Conservation (phyloP, 768 basidiomycete species). For the Hirschioporus abietinus region DNA sequence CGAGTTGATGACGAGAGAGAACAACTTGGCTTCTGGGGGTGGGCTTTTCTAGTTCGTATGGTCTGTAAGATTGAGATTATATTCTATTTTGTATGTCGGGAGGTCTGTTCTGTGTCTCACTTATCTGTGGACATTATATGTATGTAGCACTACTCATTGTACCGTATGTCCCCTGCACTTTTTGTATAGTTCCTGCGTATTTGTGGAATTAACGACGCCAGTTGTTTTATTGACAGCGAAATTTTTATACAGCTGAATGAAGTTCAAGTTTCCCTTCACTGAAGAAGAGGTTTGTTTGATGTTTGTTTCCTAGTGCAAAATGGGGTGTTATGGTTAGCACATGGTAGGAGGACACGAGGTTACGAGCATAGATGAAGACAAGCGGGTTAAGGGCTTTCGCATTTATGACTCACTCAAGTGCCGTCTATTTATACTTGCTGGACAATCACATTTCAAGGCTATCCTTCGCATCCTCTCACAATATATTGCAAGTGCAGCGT, state of each 20-base stretch:
- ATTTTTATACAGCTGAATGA: background rate
- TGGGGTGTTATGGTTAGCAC: background rate
- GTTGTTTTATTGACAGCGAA: background rate
- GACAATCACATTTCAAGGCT: too few species aligned
- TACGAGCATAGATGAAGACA: background rate
- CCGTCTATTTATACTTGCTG: background rate
- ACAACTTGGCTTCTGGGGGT: background rate
- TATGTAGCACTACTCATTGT: constrained; percentile 1
- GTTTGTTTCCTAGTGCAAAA: background rate
- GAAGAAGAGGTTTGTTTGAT: too few species aligned
- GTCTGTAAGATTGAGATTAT: background rate
- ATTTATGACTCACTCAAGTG: background rate
- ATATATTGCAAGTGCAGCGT: background rate
- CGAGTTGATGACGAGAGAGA: constrained; percentile 45
- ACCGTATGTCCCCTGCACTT: background rate
- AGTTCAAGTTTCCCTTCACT: background rate
- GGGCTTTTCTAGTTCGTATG: background rate
- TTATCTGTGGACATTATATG: constrained; percentile 1
- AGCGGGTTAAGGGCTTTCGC: background rate
- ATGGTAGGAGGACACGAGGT: background rate
- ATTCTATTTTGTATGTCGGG: background rate
- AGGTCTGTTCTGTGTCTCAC: constrained; percentile 1
- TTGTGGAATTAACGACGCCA: background rate
- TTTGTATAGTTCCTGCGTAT: background rate
- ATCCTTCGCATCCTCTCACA: background rate